Evolutionary conservation across 495 filamentous ascomycete genomes (phyloP), one percentile per base, ranked within the genome.

Genomic region (Rusavskia elegans): DNA sequence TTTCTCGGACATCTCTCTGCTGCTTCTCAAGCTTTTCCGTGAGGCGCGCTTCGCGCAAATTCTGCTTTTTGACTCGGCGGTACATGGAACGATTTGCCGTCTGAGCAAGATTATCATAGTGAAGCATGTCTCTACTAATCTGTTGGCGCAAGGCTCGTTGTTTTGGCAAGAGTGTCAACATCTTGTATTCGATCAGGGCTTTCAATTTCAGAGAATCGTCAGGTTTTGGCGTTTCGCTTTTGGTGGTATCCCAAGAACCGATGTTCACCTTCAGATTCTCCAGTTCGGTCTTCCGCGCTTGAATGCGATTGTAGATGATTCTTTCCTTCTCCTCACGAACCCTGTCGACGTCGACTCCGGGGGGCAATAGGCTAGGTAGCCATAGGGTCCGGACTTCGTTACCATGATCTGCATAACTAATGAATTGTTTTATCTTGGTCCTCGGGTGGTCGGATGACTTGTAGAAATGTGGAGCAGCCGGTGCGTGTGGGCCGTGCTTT

Each of bases 21-120:
- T 97, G 88, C 70, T 97, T 97, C 76, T 98, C 92, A 2, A 98
- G 76, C 63, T 94, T 96, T 74, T 98, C 92, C 3, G 92, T 98
- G 58, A 96, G 89, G 35, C 92, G 82, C 35, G 92, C 93, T 65
- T 98, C 92, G n/a, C 89, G 82, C 48, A 96, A 71, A 23, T 84
- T 89, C 60, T 95, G 89, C 66, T 94, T 95, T 81, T 97, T 98
- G 72, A 90, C 87, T 20, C 90, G 82, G 23, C 92, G 83, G 62
- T 94, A 95, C 58, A 79, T 75, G 27, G 84, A 77, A 16, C 92
- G 81, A 59, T 97, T 98, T 0, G 88, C 85, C 13, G 88, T 95
- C 81, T 95, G 93, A 37, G 88, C 88, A 11, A 97, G 78, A 59
- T 94, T 95, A 57, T 95, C 87, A 51, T 88, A 89, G 57, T 92